Evolutionary conservation across 371 early-diverging fungal species (phyloP).

Genomic region (Homolaphlyctis polyrhiza): DNA sequence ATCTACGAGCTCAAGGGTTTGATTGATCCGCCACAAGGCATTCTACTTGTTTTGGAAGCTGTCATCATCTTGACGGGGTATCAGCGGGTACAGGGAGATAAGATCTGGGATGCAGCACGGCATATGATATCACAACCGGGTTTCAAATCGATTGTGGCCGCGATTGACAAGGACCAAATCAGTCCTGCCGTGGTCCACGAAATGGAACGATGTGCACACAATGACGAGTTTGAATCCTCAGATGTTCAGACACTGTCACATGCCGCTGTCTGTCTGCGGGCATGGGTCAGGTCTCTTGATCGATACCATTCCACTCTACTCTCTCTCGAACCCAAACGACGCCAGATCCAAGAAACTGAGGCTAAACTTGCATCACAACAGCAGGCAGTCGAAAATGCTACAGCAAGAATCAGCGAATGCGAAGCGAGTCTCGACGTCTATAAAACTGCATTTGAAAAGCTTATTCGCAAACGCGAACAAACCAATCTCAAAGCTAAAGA

Average conservation of each 20-base stretch:
- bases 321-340: slow-evolving; percentile 11
- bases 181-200: slow-evolving; percentile 7
- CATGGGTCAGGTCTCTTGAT: slow-evolving; percentile 16
- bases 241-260: slow-evolving; percentile 8
- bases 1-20: slow-evolving; percentile 27
- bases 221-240: slow-evolving; percentile 9
- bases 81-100: slow-evolving; percentile 10
- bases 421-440: slow-evolving; percentile 9
- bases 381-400: not conserved
- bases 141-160: slow-evolving; percentile 6
- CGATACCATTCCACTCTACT: slow-evolving; percentile 7
- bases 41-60: slow-evolving; percentile 17
- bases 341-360: slow-evolving; percentile 9
- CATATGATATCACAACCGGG: slow-evolving; percentile 15
- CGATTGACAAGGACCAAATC: slow-evolving; percentile 13
- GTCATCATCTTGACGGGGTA: slow-evolving; percentile 8
- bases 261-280: slow-evolving; percentile 6
- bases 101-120: slow-evolving; percentile 21
- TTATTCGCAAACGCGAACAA: slow-evolving; percentile 5
- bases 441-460: slow-evolving; percentile 5
- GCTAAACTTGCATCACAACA: not conserved
- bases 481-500: not conserved
- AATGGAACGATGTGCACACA: slow-evolving; percentile 11
- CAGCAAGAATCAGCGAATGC: not conserved
- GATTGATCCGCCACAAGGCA: slow-evolving; percentile 13